Evolutionary conservation across 257 asterid species (phyloP), one percentile per base, ranked within the genome.

Genomic region (Henckelia pumila): DNA sequence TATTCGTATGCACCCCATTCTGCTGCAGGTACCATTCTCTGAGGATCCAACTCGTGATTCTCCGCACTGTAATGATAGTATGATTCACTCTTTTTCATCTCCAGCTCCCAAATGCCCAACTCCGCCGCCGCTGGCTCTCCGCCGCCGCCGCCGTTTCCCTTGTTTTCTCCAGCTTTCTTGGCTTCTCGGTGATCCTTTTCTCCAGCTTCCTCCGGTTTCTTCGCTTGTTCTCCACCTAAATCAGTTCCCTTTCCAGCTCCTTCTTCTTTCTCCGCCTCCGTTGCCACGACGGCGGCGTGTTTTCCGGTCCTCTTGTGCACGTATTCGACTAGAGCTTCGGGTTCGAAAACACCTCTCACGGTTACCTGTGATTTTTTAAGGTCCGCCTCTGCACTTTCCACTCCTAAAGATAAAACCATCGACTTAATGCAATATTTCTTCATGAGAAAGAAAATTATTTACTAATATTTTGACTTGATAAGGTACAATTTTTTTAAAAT

Each of bases 301-400:
- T 94, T 94, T 0, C 91, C 96, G 3, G 93, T 85, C 49, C 84
- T 73, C 74, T 85, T 86, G 86, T 74, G 30, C 26, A 94, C 77
- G 67, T 88, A 81, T 1, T 91, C 95, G 22, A 72, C 63, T 20
- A 94, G 80, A 10, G 77, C 81, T 26, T 78, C 78, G 30, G 96
- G 80, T 25, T 85, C 89, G 22, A 88, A 73, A 6, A 29, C 80
- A n/a, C 99, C 99, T 47, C 80, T 89, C 17, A 94, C 99, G 0
- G 75, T 77, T 67, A 94, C 99, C 14, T 84, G 81, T 6, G 97
- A 87, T 76, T 77, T 78, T 80, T 88, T 91, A 6, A 88, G 85
- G 76, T 94, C 99, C 3, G 97, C 84, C 78, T 77, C 93, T 1
- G 78, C 96, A 70, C 71, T 91, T 71, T 88, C 96, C 61, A 94